Base-by-base conservation (phyloP, 2,329 filamentous ascomycete species). In the Elsinoe necatrix region DNA sequence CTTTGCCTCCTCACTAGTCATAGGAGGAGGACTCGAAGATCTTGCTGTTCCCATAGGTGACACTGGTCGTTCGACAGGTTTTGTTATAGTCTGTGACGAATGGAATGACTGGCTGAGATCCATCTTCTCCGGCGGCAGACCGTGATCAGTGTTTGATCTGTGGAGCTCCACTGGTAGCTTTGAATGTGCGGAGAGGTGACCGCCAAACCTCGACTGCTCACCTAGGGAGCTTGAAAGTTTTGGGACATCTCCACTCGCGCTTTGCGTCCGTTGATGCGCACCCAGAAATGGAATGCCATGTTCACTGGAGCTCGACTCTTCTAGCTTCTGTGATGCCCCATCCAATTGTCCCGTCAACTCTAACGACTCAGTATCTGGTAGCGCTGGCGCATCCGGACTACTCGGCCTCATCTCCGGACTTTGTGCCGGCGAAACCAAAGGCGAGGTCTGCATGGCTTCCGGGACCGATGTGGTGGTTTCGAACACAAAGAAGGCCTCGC, bases 401-500 rank as follows among this genome's bases (percentile, higher is more conserved):
- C 61, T 80, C 71, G 75, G 71, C 39, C 87, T 75, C n/a, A 83
- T 64, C 60, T 75, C 81, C 18, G 93, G 93, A 67, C 91, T 96
- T 55, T 82, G 81, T n/a, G 83, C 86, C 4, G 93, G 93, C 21
- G 91, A 96, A 54, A 95, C 87, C 54, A 97, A 77, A 31, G 93
- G 93, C 48, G 92, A 97, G 1, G 93, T 98, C 73, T 97, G 93
- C 67, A 97, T 76, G 57, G 87, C 89, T 69, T 88, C 86, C n/a
- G 93, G 93, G 58, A 98, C 93, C 65, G 83, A 86, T 63, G 92
- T 89, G 55, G 85, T 86, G 7, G 93, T 98, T 74, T 97, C 90
- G 67, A 98, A 97, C 61, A 98, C 90, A 72, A 98, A 98, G 75
- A 98, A 98, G 23, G 93, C 93, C 75, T 98, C 93, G 62, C 93